A percentile compares a stretch with the other conserved stretches of the same genome.
Evolutionary conservation across 805 yeast genomes (phyloP).

Genomic region (Barnettozyma salicaria): DNA sequence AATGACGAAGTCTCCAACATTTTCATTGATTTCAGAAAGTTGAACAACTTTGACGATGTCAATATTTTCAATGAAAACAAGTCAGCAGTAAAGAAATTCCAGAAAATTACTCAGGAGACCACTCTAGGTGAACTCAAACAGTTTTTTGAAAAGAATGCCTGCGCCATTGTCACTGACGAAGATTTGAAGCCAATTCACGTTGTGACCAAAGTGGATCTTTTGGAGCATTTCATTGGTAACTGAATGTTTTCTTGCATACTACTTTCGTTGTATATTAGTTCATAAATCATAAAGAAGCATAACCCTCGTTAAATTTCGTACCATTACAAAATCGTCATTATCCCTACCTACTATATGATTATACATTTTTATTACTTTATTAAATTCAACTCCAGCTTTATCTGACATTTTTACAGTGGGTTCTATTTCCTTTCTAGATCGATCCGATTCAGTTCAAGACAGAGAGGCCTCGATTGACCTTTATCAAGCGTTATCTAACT

Average conservation of each 20-base stretch:
- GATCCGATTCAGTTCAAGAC: too few species aligned
- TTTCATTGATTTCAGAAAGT: slow-evolving; percentile 69
- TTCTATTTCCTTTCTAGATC: too few species aligned
- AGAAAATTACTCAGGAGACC: slow-evolving; percentile 58
- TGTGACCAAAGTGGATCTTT: slow-evolving; percentile 81
- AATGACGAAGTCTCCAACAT: slow-evolving; percentile 52
- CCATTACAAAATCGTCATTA: too few species aligned
- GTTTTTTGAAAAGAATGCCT: slow-evolving; percentile 79
- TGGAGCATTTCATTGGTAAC: slow-evolving; percentile 38
- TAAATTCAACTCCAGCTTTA: too few species aligned
- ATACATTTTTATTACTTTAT: too few species aligned
- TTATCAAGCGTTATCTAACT: too few species aligned
- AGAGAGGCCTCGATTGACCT: too few species aligned
- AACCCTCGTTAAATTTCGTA: too few species aligned
- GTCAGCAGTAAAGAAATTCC: slow-evolving; percentile 60
- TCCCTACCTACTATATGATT: too few species aligned
- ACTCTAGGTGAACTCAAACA: slow-evolving; percentile 61
- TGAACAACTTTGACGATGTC: slow-evolving; percentile 53
- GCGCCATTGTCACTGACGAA: slow-evolving; percentile 73
- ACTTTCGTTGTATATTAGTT: too few species aligned
- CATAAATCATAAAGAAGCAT: too few species aligned
- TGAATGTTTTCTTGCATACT: slow-evolving; percentile 1
- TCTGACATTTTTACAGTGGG: too few species aligned
- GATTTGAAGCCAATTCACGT: slow-evolving; percentile 71
- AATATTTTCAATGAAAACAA: slow-evolving; percentile 58